Evolutionary conservation across 257 asterid genomes (phyloP).

Genomic region (Jacaranda copaia): DNA sequence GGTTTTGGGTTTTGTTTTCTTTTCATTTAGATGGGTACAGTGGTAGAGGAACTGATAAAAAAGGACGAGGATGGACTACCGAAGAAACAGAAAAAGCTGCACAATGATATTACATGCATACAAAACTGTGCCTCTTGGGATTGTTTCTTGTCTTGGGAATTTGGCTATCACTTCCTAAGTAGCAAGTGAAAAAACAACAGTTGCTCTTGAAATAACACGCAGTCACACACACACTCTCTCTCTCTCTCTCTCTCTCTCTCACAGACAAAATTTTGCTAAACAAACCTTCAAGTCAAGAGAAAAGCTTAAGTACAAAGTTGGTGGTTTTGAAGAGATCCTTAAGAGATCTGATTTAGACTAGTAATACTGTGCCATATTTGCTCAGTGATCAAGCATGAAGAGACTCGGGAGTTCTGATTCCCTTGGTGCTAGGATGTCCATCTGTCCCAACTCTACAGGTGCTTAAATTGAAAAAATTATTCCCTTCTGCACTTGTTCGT

Average conservation of each 20-base stretch:
- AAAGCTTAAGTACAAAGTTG: conserved; percentile 4
- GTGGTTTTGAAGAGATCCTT: conserved; percentile 33
- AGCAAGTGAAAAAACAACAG: conserved; percentile 33
- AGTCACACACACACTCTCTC: not conserved
- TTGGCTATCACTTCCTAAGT: conserved; percentile 41
- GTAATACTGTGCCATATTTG: conserved; percentile 2
- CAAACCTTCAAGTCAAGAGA: conserved; percentile 2
- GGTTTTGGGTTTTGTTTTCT: conserved; percentile 28
- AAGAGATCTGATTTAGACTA: conserved; percentile 32
- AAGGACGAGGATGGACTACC: conserved; percentile 51
- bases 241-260: conserved; percentile 21
- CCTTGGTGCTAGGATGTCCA: conserved; percentile 76
- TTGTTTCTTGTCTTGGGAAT: conserved; percentile 48
- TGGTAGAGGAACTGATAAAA: conserved; percentile 49
- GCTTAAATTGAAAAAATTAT: conserved; percentile 32
- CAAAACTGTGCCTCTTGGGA: conserved; percentile 65
- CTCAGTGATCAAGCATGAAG: conserved; percentile 62
- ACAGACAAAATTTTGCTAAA: conserved; percentile 9
- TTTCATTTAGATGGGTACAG: conserved; percentile 62
- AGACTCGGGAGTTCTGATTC: conserved; percentile 74
- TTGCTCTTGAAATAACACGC: not conserved
- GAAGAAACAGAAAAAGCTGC: conserved; percentile 53
- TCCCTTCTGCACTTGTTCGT: not conserved
- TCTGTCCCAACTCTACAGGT: conserved; percentile 91
- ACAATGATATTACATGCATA: conserved; percentile 48